Evolutionary conservation across 2,329 filamentous ascomycete species (phyloP).

Genomic region (Talaromyces atroroseus): DNA sequence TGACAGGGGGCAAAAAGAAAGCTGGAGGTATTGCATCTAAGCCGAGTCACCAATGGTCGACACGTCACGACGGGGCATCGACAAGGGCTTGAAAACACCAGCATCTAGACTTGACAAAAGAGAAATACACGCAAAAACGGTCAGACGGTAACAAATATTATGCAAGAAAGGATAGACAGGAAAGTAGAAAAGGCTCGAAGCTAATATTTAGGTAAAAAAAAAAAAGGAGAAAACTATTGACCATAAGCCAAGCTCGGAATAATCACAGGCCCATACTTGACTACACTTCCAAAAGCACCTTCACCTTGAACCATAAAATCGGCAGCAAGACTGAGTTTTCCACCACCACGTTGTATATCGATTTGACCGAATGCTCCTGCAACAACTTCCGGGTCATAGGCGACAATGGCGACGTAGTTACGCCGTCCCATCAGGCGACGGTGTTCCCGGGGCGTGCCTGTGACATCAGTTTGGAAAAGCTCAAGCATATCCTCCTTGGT

Average conservation of each 20-base stretch:
- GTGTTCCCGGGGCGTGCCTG: slow-evolving; percentile 72
- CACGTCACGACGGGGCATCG: not conserved
- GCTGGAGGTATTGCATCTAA: slow-evolving; percentile 10
- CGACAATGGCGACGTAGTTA: slow-evolving; percentile 91
- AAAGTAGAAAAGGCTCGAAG: not conserved
- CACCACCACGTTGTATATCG: slow-evolving; percentile 22
- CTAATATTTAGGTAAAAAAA: not conserved
- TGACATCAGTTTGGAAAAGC: slow-evolving; percentile 92
- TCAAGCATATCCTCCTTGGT: slow-evolving; percentile 99
- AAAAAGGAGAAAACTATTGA: slow-evolving; percentile 6
- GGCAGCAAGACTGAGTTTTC: slow-evolving; percentile 76
- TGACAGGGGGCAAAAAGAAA: too few species aligned
- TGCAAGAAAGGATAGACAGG: not conserved
- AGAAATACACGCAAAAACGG: not conserved
- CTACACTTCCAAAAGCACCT: slow-evolving; percentile 69
- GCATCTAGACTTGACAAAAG: not conserved
- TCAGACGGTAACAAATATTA: not conserved
- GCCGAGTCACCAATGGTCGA: too few species aligned
- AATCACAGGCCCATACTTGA: slow-evolving; percentile 96
- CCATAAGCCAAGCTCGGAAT: slow-evolving; percentile 68
- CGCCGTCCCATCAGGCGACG: slow-evolving; percentile 89
- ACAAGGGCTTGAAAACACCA: too few species aligned
- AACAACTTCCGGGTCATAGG: slow-evolving; percentile 81
- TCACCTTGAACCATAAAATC: slow-evolving; percentile 98
- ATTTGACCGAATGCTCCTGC: slow-evolving; percentile 39